Conservation (phyloP, 2,329 filamentous ascomycete genomes). For the Stemphylium vesicarium region DNA sequence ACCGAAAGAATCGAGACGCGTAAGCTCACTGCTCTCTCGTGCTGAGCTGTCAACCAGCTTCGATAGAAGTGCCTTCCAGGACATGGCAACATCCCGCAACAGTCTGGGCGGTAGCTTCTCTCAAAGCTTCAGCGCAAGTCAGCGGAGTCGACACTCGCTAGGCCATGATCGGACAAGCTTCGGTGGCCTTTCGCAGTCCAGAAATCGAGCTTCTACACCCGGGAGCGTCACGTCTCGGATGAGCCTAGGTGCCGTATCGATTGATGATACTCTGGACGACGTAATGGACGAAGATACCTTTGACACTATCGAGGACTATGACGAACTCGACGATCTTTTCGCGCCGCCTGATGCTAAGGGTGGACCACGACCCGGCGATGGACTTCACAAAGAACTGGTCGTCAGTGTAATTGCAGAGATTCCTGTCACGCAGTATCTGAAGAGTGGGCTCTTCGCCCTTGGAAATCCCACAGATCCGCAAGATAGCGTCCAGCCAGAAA, state of each 20-base stretch:
- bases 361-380: constrained; percentile 44
- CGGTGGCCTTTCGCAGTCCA: constrained; percentile 49
- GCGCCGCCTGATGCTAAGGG: constrained; percentile 37
- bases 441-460: constrained; percentile 35
- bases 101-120: constrained; percentile 49
- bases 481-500: constrained; percentile 28
- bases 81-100: constrained; percentile 62
- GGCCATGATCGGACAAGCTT: constrained; percentile 71
- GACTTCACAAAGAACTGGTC: constrained; percentile 49
- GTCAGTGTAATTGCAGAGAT: constrained; percentile 47
- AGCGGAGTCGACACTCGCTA: constrained; percentile 75
- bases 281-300: constrained; percentile 49
- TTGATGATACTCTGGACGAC: constrained; percentile 48
- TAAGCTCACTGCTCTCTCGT: constrained; percentile 89
- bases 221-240: constrained; percentile 52
- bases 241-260: constrained; percentile 46
- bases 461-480: constrained; percentile 21
- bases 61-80: constrained; percentile 79
- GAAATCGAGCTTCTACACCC: constrained; percentile 63
- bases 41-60: constrained; percentile 86
- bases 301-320: constrained; percentile 48
- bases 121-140: constrained; percentile 57
- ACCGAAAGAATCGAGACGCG: constrained; percentile 71
- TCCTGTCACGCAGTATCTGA: constrained; percentile 37
- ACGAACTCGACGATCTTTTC: constrained; percentile 49